Conservation (phyloP, 1,139 yeast genomes). For the Magnusiomyces suaveolens region DNA sequence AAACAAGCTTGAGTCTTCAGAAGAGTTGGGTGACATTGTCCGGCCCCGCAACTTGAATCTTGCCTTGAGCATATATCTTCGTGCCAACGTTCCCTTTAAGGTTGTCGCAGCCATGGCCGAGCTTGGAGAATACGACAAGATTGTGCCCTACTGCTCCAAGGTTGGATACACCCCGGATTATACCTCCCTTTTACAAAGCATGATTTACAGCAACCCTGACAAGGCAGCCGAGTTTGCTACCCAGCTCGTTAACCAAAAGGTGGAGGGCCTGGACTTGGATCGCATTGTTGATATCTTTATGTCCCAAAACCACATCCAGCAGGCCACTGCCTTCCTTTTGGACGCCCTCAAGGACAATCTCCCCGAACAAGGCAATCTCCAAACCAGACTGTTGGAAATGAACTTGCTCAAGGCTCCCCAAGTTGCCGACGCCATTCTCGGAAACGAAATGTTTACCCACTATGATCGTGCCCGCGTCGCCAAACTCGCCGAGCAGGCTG, state of each 20-base stretch:
- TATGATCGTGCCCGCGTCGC: slow-evolving; percentile 93
- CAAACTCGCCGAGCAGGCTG: slow-evolving; percentile 85
- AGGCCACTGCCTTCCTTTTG: slow-evolving; percentile 95
- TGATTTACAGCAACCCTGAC: slow-evolving; percentile 91
- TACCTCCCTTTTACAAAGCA: slow-evolving; percentile 79
- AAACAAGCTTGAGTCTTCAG: slow-evolving; percentile 86
- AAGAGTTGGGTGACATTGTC: slow-evolving; percentile 93
- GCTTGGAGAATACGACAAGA: slow-evolving; percentile 92
- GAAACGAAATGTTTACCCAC: slow-evolving; percentile 91
- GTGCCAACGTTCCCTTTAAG: slow-evolving; percentile 77
- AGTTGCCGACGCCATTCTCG: slow-evolving; percentile 97
- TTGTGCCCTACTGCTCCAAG: slow-evolving; percentile 86
- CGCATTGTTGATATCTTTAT: slow-evolving; percentile 88
- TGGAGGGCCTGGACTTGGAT: slow-evolving; percentile 64
- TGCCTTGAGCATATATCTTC: slow-evolving; percentile 84
- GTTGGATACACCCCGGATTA: slow-evolving; percentile 86
- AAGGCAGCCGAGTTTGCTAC: slow-evolving; percentile 96
- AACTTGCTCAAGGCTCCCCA: slow-evolving; percentile 95
- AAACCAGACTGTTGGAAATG: slow-evolving; percentile 87
- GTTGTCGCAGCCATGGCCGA: slow-evolving; percentile 92
- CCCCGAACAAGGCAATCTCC: slow-evolving; percentile 93
- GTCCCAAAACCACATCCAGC: slow-evolving; percentile 89
- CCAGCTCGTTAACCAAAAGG: slow-evolving; percentile 56
- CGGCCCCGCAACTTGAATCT: slow-evolving; percentile 77
- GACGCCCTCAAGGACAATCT: slow-evolving; percentile 92